Percentiles rank a stretch among this genome's conserved stretches.
phyloP scores from a whole-genome alignment of 768 basidiomycete genomes.

The Cystobasidiopsis lactophilus region DNA sequence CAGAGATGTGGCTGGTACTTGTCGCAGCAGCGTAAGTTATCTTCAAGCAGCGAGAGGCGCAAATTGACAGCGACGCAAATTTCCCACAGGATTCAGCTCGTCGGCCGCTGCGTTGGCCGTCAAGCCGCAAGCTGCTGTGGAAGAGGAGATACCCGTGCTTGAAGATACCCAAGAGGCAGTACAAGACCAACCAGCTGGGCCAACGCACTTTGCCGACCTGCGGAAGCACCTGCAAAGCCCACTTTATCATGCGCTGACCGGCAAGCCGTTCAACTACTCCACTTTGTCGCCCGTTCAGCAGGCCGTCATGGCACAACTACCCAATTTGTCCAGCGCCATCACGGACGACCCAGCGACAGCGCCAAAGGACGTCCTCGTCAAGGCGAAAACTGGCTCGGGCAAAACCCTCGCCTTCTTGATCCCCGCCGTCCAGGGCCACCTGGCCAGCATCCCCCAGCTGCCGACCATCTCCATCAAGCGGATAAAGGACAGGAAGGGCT shows the following conservation, averaged over 20 bases:
- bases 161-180: too few relatives aligned
- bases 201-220: not conserved
- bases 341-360: not conserved
- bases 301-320: slow-evolving; percentile 52
- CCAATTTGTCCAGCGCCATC: slow-evolving; percentile 32
- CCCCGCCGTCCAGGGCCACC: slow-evolving; percentile 32
- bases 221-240: slow-evolving; percentile 9
- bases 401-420: slow-evolving; percentile 30
- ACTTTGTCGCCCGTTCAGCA: slow-evolving; percentile 66
- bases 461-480: not conserved
- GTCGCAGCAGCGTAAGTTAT: too few relatives aligned
- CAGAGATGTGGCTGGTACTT: too few relatives aligned
- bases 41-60: too few relatives aligned
- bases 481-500: not conserved
- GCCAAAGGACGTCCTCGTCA: slow-evolving; percentile 34
- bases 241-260: slow-evolving; percentile 16
- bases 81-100: too few relatives aligned
- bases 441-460: not conserved
- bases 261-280: slow-evolving; percentile 40
- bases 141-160: too few relatives aligned
- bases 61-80: too few relatives aligned
- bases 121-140: too few relatives aligned
- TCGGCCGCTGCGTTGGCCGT: too few relatives aligned
- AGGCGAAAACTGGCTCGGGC: slow-evolving; percentile 31
- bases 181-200: too few relatives aligned